These are phyloP conservation scores for Lignosus rhinocerotis DNA, from an alignment of 1,284 basidiomycete species.

Conservation along the genomic window DNA sequence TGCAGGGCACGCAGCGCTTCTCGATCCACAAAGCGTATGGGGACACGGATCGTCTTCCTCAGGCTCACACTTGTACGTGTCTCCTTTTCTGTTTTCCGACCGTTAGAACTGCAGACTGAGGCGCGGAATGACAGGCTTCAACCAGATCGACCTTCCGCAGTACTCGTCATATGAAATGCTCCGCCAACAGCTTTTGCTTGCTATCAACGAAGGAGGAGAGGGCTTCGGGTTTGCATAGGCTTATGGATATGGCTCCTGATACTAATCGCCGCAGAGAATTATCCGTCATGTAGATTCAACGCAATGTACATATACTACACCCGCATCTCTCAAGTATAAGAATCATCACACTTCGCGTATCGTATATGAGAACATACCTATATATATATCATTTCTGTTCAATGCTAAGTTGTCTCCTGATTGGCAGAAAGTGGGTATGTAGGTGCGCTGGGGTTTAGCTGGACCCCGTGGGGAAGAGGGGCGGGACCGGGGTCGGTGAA, in stretches of 20 bases:
- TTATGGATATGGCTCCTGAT: slow-evolving; percentile 17
- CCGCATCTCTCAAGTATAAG: slow-evolving; percentile 2
- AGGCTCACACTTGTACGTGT: slow-evolving; percentile 85
- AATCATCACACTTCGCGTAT: not conserved
- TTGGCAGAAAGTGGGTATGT: too few species aligned
- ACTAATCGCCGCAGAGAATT: slow-evolving; percentile 11
- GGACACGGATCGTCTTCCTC: slow-evolving; percentile 82
- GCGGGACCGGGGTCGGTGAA: slow-evolving; percentile 1
- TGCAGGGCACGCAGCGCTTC: slow-evolving; percentile 93
- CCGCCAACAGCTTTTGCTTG: slow-evolving; percentile 82
- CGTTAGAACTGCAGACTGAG: too few species aligned
- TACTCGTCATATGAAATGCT: slow-evolving; percentile 95
- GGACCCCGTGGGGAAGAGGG: not conserved
- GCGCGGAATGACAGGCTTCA: slow-evolving; percentile 58
- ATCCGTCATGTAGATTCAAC: slow-evolving; percentile 17
- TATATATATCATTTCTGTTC: too few species aligned
- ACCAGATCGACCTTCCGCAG: slow-evolving; percentile 86
- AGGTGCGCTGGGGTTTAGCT: not conserved
- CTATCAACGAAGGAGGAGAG: slow-evolving; percentile 93
- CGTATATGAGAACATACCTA: too few species aligned
- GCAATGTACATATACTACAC: slow-evolving; percentile 24
- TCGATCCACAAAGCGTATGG: slow-evolving; percentile 94
- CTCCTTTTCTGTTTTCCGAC: slow-evolving; percentile 22
- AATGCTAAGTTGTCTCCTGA: too few species aligned
- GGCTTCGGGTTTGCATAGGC: slow-evolving; percentile 81